phyloP scores from a whole-genome alignment of 2,329 filamentous ascomycete genomes.

The Verticillium zaregamsianum region DNA sequence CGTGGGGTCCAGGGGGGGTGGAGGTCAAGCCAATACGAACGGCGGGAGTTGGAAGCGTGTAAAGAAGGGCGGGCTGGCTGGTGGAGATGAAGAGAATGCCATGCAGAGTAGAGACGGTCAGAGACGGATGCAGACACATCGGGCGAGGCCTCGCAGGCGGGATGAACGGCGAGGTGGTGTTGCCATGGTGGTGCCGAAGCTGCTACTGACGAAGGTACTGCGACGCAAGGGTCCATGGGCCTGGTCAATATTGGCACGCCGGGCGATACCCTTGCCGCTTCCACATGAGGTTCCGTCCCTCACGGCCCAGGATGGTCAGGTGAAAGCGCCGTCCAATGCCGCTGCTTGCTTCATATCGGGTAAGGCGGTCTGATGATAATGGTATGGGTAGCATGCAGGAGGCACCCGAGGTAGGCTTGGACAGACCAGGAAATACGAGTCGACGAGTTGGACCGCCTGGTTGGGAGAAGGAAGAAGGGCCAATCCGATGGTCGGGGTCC shows the following conservation, averaged over 20 bases:
- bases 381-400: not conserved
- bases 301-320: not conserved
- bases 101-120: not conserved
- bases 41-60: not conserved
- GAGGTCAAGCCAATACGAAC: not conserved
- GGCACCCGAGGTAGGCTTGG: not conserved
- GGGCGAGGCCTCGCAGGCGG: not conserved
- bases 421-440: not conserved
- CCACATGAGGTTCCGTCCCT: not conserved
- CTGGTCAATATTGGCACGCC: not conserved
- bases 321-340: not conserved
- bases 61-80: not conserved
- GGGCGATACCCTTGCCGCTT: not conserved
- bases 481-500: not conserved
- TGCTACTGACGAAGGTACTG: not conserved
- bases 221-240: not conserved
- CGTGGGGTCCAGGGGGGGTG: not conserved
- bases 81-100: not conserved
- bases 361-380: not conserved
- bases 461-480: not conserved
- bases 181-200: not conserved
- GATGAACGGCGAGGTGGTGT: not conserved
- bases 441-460: not conserved
- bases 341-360: not conserved
- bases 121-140: not conserved